These are phyloP conservation scores for Aschersonia sp. DNA, from an alignment of 2,329 filamentous ascomycete genomes.

Conservation along the genomic window DNA sequence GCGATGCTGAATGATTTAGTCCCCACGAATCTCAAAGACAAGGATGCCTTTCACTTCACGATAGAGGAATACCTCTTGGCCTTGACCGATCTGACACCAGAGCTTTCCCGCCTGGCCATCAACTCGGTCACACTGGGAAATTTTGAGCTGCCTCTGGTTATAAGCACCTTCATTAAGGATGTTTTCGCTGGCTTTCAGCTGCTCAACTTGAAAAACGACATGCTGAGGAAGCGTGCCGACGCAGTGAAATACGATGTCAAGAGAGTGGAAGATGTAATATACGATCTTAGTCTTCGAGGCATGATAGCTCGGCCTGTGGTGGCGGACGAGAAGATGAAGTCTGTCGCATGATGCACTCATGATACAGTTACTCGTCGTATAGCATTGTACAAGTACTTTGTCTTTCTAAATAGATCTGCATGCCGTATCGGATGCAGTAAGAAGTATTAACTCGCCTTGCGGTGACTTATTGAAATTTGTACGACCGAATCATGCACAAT, in stretches of 20 bases:
- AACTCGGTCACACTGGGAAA: constrained; percentile 87
- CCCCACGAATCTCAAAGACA: constrained; percentile 79
- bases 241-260: constrained; percentile 96
- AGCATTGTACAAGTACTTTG: no score
- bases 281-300: constrained; percentile 80
- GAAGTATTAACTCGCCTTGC: no score
- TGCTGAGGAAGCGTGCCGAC: constrained; percentile 74
- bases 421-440: no score
- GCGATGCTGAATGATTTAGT: constrained; percentile 32
- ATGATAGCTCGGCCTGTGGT: constrained; percentile 43
- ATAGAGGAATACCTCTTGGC: constrained; percentile 95
- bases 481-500: no score
- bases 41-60: constrained; percentile 84
- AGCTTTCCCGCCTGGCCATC: constrained; percentile 79
- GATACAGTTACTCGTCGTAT: no score
- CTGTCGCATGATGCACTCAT: constrained; percentile 10
- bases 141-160: constrained; percentile 70
- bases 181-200: constrained; percentile 93
- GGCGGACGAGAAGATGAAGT: constrained; percentile 23
- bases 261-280: constrained; percentile 95
- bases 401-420: no score
- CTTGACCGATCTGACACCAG: constrained; percentile 75
- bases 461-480: no score
- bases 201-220: constrained; percentile 94
- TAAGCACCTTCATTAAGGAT: constrained; percentile 88